Conservation (phyloP, 2,329 filamentous ascomycete genomes). For the Botryotinia narcissicola region DNA sequence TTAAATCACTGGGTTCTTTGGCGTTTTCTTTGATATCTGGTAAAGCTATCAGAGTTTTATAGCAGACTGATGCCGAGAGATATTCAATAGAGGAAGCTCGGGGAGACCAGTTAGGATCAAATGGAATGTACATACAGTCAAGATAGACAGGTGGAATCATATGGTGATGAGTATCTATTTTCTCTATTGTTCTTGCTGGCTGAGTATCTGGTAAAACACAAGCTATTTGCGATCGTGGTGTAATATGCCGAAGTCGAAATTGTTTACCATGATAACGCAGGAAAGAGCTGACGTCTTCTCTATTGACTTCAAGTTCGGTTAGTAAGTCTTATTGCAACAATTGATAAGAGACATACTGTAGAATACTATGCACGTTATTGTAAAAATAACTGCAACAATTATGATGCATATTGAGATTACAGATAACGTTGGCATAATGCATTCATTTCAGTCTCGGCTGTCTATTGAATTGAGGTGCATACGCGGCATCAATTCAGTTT, state of each 20-base stretch:
- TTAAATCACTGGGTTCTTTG: neutral
- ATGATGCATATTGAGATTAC: conserved; percentile 1
- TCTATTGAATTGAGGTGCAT: neutral
- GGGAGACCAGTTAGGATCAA: neutral
- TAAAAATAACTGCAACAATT: neutral
- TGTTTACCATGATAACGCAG: neutral
- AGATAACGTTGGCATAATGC: neutral
- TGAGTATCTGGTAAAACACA: neutral
- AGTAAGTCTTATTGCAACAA: neutral
- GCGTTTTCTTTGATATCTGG: neutral
- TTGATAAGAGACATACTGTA: neutral
- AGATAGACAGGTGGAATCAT: conserved; percentile 10
- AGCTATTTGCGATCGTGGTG: neutral
- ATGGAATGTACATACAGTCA: neutral
- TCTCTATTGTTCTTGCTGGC: neutral
- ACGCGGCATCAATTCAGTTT: neutral
- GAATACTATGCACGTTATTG: neutral
- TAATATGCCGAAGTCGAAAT: neutral
- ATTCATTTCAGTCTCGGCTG: neutral
- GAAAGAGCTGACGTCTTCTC: conserved; percentile 5
- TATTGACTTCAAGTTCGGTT: neutral
- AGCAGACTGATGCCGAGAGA: neutral
- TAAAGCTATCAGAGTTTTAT: neutral
- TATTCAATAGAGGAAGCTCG: neutral
- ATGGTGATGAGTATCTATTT: conserved; percentile 17